Evolutionary conservation across 108 stramenopile species (phyloP).

Genomic region (Fragilariopsis cylindrus): DNA sequence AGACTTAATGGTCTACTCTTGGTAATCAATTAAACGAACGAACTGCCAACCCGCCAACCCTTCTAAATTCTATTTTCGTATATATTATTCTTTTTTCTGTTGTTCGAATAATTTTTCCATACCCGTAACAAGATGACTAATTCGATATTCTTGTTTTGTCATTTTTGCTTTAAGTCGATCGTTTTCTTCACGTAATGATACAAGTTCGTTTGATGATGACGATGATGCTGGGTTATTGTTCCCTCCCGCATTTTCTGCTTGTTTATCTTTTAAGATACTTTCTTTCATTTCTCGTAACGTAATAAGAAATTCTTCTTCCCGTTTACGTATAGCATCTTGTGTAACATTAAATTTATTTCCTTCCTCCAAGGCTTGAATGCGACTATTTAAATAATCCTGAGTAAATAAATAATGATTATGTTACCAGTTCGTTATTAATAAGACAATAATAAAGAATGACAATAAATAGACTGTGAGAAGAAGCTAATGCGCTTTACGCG

Average conservation of each 20-base stretch:
- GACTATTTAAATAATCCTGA: slow-evolving; percentile 23
- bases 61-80: background rate
- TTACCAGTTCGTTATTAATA: no score
- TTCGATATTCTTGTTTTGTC: slow-evolving; percentile 59
- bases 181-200: slow-evolving; percentile 51
- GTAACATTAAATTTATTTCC: slow-evolving; percentile 48
- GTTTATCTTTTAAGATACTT: slow-evolving; percentile 36
- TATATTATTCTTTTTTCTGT: slow-evolving; percentile 14
- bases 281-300: slow-evolving; percentile 44
- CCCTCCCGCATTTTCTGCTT: slow-evolving; percentile 14
- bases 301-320: slow-evolving; percentile 45
- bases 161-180: slow-evolving; percentile 37
- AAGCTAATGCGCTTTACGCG: no score
- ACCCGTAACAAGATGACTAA: slow-evolving; percentile 43
- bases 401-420: no score
- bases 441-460: no score
- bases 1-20: no score
- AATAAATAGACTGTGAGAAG: no score
- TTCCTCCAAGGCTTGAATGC: slow-evolving; percentile 48
- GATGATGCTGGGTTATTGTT: slow-evolving; percentile 1
- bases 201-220: slow-evolving; percentile 36
- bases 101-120: slow-evolving; percentile 35
- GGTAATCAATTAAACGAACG: no score
- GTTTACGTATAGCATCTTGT: slow-evolving; percentile 46
- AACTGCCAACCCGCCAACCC: background rate